These are phyloP conservation scores for Clonostachys rosea DNA, from an alignment of 2,329 filamentous ascomycete species.

Conservation along the genomic window DNA sequence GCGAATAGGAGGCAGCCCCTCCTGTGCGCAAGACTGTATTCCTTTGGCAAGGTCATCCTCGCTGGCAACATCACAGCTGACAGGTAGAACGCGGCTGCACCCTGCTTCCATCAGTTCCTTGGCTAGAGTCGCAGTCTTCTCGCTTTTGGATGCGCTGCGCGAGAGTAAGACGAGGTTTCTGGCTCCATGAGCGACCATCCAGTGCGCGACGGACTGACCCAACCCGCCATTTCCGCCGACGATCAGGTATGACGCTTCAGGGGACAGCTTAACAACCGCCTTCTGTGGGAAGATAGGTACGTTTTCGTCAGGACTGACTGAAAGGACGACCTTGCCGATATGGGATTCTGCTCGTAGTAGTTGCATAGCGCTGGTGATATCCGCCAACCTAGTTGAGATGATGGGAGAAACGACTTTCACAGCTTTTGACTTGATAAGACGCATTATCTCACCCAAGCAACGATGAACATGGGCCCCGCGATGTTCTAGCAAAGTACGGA, in stretches of 20 bases:
- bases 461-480: too few species aligned
- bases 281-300: too few species aligned
- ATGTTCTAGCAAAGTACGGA: not conserved
- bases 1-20: slow-evolving; percentile 15
- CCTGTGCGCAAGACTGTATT: not conserved
- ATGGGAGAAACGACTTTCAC: too few species aligned
- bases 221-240: slow-evolving; percentile 13
- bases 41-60: slow-evolving; percentile 16
- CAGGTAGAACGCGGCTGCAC: too few species aligned
- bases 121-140: slow-evolving; percentile 32
- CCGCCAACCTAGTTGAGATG: too few species aligned
- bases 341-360: too few species aligned
- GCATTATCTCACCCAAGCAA: too few species aligned
- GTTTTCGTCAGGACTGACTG: too few species aligned
- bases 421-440: too few species aligned
- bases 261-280: not conserved
- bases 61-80: slow-evolving; percentile 37
- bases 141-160: slow-evolving; percentile 33
- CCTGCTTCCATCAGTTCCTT: slow-evolving; percentile 22
- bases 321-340: too few species aligned
- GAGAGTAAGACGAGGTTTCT: slow-evolving; percentile 42
- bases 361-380: too few species aligned
- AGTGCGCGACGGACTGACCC: slow-evolving; percentile 29
- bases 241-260: slow-evolving; percentile 10
- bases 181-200: slow-evolving; percentile 44